Evolutionary conservation across 345 rosid genomes (phyloP), one percentile per base, ranked within the genome.

Genomic region (Linum tenue): DNA sequence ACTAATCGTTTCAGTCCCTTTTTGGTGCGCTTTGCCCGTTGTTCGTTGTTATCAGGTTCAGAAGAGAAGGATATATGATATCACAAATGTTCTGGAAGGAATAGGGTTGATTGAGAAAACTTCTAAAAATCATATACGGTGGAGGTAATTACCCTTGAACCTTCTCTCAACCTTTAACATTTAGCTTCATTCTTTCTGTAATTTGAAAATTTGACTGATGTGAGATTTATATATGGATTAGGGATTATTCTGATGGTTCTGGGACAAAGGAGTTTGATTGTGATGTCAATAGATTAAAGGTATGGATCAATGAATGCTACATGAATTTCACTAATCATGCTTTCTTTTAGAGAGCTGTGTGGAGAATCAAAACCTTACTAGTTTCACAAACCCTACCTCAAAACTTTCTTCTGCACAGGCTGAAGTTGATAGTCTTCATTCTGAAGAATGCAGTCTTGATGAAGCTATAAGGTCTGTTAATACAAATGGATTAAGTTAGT

Each of bases 61-160:
- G 67, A 89, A 89, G 77, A 82, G 96, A 79, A 86, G 92, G 78
- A 89, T 89, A 73, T 86, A 89, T 73, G 96, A 89, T 74, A 89
- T 83, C 56, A 89, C 96, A 66, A 89, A 89, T 81, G 92, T 89
- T 36, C 83, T 89, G 75, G 96, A 86, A 82, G 96, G 92, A 65
- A 78, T 86, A 76, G 84, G 80, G 55, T 78, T 86, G 78, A 86
- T 86, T 56, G 90, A 89, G 84, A 89, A 86, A 78, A 89, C 90
- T 41, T 80, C 87, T 67, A 86, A 86, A 80, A 89, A 89, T 62
- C 90, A 89, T 65, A 86, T 89, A 61, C 80, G 74, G 16, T 89
- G 92, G 96, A 86, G 79, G 92, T 89, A n/a, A 78, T 67, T 59
- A 69, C 56, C 41, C 64, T 64, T 22, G 31, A 35, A 1, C 50